phyloP scores from a whole-genome alignment of 805 yeast species.

The Metschnikowia anglica region DNA sequence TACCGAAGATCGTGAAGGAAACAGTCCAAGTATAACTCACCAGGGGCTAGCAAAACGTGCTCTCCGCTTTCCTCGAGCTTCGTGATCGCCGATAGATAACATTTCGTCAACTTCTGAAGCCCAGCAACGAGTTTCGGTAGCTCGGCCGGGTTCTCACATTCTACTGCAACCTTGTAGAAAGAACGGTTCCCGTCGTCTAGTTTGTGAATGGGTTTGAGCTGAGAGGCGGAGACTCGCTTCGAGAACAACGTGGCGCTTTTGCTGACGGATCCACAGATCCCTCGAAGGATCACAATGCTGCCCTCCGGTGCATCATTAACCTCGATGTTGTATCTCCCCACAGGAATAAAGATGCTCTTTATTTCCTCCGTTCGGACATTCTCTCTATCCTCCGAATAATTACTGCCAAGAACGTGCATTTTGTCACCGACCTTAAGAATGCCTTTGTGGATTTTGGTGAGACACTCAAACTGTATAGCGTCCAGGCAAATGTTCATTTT shows the following conservation, averaged over 20 bases:
- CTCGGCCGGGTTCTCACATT: slow-evolving; percentile 77
- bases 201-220: slow-evolving; percentile 32
- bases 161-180: slow-evolving; percentile 77
- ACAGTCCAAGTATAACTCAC: slow-evolving; percentile 87
- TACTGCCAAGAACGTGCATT: slow-evolving; percentile 59
- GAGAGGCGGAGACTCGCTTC: slow-evolving; percentile 16
- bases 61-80: slow-evolving; percentile 89
- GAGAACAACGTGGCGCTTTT: slow-evolving; percentile 62
- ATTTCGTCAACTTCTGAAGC: slow-evolving; percentile 55
- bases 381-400: too few species aligned
- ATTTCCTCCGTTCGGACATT: slow-evolving; percentile 47
- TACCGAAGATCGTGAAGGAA: slow-evolving; percentile 71
- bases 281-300: slow-evolving; percentile 63
- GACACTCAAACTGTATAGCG: slow-evolving; percentile 51
- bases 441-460: slow-evolving; percentile 67
- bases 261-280: slow-evolving; percentile 54
- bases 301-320: slow-evolving; percentile 61
- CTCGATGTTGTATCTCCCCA: slow-evolving; percentile 67
- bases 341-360: slow-evolving; percentile 50
- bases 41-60: slow-evolving; percentile 74
- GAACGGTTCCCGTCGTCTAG: slow-evolving; percentile 51
- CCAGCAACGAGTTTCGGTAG: slow-evolving; percentile 72
- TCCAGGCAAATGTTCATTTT: slow-evolving; percentile 59
- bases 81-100: slow-evolving; percentile 66
- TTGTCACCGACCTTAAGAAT: slow-evolving; percentile 45